Base-by-base conservation (phyloP, 106 monocot genomes). In the Agapanthus africanus region DNA sequence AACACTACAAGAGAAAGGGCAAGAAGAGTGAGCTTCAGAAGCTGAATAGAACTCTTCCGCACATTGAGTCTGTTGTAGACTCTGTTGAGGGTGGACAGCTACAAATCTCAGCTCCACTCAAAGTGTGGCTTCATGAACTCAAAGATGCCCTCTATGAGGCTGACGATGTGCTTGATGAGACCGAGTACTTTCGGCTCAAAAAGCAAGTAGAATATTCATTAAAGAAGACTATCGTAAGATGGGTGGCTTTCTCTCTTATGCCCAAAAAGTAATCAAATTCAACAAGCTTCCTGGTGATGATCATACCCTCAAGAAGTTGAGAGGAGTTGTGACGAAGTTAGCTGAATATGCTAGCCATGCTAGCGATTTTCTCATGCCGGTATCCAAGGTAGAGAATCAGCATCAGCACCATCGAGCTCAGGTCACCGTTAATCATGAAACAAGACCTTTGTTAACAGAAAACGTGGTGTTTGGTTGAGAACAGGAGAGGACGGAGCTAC, bases 381-480 rank as follows among this genome's bases (percentile, higher is more conserved):
- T 15, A 63, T 23, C 22, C 6, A 59, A 16, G 13, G 16, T 30
- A 30, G 44, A 59, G 35, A 26, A 11, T 21, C 22, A 60, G 10
- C 37, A 38, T 33, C 14, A n/a, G 22, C 57, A 59, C 1, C 25
- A 38, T 11, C 65, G 47, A 4, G 18, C 42, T 19, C 30, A 47
- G 16, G 11, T 26, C 34, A 32, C 25, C 9, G 3, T 31, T 15
- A 59, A 15, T 59, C 66, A 71, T 18, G 60, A 52, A 40, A 79
- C 79, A 9, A 54, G 59, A 23, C 59, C 75, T 6, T 49, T 71
- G 37, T 59, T 59, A 32, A 49, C 40, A 0, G 69, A 69, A 14
- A 56, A 50, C 15, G 36, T 66, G 10, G 61, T 67, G 37, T 67
- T 75, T 15, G 80, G 76, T 14, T 54, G 80, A 13, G 40, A 75